Base-by-base conservation (phyloP, 2,329 filamentous ascomycete genomes). In the Colletotrichum musae region DNA sequence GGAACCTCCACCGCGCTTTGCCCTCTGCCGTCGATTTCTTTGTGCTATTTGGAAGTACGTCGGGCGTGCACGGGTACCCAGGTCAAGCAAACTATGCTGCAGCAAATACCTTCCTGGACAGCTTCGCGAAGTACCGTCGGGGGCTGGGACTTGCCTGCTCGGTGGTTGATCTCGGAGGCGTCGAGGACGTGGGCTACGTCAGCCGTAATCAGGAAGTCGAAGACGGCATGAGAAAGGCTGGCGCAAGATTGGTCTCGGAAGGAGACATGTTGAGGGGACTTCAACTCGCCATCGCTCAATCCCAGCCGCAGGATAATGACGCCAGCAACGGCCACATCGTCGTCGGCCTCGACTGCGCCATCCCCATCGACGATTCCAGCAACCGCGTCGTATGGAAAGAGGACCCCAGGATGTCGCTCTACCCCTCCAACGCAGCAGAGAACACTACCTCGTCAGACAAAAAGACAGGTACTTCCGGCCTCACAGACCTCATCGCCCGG, bases 21-120 rank as follows among this genome's bases (percentile, higher is more conserved):
- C 24, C 58, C 0, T 9, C 16, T n/a, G 53, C 6, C 32, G 70
- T 81, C 1, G 79, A 81, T 68, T 82, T 85, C 71, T 82, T 85
- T 47, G 67, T 77, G n/a, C 62, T 80, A 24, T 73, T 77, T 21
- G 76, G 74, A 7, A 84, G 82, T 3, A 70, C 79, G 9, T 75
- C 75, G 0, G 78, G 76, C n/a, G 71, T 80, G 5, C 68, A 80
- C 5, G 81, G 79, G 12, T 75, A 77, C 10, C 68, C 74, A 0
- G 78, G 75, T 0, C 83, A 85, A 68, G 76, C 77, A 53, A 84
- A 81, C 70, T 82, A 86, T 68, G 74, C 77, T 2, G 78, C 80
- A 1, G 81, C 79, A 18, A 85, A 83, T 71, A 76, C 78, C 5
- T 86, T 80, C 74, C 73, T 83, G 15, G 79, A 84, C 43, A 73